Evolutionary conservation across 176 grass and related monocot species (phyloP), one percentile per base, ranked within the genome.

Genomic region (Avena eriantha): DNA sequence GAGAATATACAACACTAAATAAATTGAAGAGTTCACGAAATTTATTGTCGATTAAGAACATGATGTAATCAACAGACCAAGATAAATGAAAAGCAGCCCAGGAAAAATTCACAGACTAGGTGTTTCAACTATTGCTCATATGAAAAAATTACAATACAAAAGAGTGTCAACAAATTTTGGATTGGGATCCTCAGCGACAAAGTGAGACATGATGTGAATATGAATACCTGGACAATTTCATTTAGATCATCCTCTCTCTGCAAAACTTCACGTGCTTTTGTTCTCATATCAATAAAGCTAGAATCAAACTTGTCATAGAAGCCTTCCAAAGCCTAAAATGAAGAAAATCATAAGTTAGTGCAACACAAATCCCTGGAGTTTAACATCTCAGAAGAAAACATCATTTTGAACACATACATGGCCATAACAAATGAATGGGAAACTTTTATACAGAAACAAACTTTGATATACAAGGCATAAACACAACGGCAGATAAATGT

Each of bases 241-340:
- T 95, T 95, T 39, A 95, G 91, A 65, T 95, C 94, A 77, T 95
- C 94, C 90, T 95, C 94, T 91, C 94, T 91, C 83, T 95, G 94
- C 61, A 95, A 69, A 29, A 95, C 94, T 76, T 95, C 94, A 87
- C 94, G 94, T 76, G 94, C 94, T 73, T 95, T 95, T 87, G 94
- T 95, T 89, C 94, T 85, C 49, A 95, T 95, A 35, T 93, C 91
- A 81, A 95, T 95, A 79, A 95, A 95, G 91, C 87, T 91, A 18
- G 84, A 14, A 67, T 95, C 94, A 17, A 95, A 95, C 72, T 93
- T 95, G 17, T 95, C 94, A 88, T 95, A 95, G 84, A 88, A 93
- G 46, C 86, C 89, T 84, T 97, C 92, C 58, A 97, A 83, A 57
- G 93, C 92, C 95, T 98, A 68, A 69, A 88, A 57, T n/a, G 17